Evolutionary conservation across 2,329 filamentous ascomycete genomes (phyloP).

Genomic region (Diaporthe aspalathi): DNA sequence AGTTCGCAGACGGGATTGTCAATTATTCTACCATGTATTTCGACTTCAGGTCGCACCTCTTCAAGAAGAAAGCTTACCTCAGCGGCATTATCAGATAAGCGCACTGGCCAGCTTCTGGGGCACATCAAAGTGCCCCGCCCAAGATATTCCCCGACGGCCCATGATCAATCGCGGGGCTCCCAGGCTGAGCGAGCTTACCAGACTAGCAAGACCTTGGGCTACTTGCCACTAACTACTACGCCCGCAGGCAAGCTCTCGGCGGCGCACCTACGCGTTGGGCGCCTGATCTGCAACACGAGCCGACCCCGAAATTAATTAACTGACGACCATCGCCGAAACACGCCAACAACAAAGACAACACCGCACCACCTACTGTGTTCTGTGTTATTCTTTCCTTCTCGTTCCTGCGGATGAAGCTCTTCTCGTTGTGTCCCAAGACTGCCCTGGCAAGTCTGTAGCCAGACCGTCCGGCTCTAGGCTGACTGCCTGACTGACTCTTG

Average conservation of each 20-base stretch:
- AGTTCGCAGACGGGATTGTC: too few species aligned
- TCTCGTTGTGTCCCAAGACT: background rate
- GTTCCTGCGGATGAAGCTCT: background rate
- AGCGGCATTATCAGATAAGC: conserved; percentile 7
- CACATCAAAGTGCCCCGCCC: conserved; percentile 16
- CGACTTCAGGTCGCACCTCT: too few species aligned
- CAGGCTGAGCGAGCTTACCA: background rate
- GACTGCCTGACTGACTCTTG: background rate
- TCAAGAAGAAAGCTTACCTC: too few species aligned
- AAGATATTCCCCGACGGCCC: conserved; percentile 7
- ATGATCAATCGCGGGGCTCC: conserved; percentile 22
- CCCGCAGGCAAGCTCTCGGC: background rate
- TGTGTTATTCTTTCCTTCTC: background rate
- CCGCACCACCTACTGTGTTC: background rate
- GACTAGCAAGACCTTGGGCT: too few species aligned
- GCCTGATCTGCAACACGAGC: conserved; percentile 33
- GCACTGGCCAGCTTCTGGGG: conserved; percentile 14
- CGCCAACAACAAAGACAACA: background rate
- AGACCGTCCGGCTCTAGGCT: conserved; percentile 11
- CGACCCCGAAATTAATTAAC: conserved; percentile 29
- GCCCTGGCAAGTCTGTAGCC: conserved; percentile 25
- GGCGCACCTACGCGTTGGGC: conserved; percentile 26
- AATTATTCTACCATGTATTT: too few species aligned
- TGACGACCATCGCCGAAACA: conserved; percentile 22
- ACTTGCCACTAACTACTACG: too few species aligned